Conservation (phyloP, 78 protist genomes). For the Acrasis kona region DNA sequence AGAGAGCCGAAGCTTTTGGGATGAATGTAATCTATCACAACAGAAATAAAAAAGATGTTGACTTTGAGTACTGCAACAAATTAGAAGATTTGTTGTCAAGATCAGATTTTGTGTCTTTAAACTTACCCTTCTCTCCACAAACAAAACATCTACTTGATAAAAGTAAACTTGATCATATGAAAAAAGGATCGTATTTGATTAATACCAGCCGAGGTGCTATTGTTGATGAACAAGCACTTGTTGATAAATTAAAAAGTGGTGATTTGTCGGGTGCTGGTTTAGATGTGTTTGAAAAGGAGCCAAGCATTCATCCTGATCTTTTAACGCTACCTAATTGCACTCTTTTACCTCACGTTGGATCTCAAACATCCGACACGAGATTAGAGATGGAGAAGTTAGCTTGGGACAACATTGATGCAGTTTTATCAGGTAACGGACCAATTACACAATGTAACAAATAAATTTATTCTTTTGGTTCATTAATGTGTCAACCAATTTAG, state of each 20-base stretch:
- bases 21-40: background rate
- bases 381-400: slow-evolving; percentile 10
- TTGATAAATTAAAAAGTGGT: background rate
- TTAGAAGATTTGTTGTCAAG: background rate
- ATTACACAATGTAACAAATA: no score
- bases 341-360: slow-evolving; percentile 28
- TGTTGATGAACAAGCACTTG: slow-evolving; percentile 3
- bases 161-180: background rate
- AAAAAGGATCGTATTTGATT: background rate
- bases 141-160: background rate
- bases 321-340: background rate
- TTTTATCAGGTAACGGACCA: no score
- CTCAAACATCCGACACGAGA: background rate
- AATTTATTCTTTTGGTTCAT: no score
- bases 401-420: background rate
- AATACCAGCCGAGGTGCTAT: slow-evolving; percentile 18
- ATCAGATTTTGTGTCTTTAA: slow-evolving; percentile 16
- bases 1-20: background rate
- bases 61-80: background rate
- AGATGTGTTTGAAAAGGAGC: slow-evolving; percentile 21
- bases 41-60: background rate
- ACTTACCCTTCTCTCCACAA: background rate
- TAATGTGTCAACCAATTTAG: no score
- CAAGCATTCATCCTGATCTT: background rate
- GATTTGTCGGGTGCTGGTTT: slow-evolving; percentile 12